phyloP scores from a whole-genome alignment of 2,329 filamentous ascomycete genomes.

The Alternaria dauci region DNA sequence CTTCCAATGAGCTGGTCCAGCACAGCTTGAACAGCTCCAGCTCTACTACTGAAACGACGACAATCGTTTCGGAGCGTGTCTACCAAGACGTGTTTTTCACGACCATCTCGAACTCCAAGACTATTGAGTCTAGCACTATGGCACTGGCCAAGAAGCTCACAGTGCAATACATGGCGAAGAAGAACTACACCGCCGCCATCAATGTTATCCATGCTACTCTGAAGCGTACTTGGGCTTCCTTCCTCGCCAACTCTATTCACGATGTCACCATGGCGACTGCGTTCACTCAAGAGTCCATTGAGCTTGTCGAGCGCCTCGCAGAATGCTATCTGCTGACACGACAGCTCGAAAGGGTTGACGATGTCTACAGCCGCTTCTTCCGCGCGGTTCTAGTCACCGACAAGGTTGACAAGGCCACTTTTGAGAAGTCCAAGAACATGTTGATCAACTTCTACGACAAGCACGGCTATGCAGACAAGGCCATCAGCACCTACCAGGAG shows the following conservation, averaged over 20 bases:
- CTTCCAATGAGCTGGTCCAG: constrained; percentile 55
- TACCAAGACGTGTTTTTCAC: constrained; percentile 57
- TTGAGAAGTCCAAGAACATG: constrained; percentile 47
- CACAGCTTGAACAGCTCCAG: constrained; percentile 41
- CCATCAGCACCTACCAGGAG: constrained; percentile 49
- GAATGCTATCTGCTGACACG: constrained; percentile 55
- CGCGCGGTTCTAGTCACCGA: constrained; percentile 46
- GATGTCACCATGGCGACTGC: constrained; percentile 56
- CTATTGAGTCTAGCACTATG: constrained; percentile 53
- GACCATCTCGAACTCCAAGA: constrained; percentile 50
- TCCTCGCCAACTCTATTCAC: constrained; percentile 56
- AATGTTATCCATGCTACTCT: constrained; percentile 57
- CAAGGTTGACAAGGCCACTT: constrained; percentile 39
- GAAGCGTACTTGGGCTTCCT: constrained; percentile 56
- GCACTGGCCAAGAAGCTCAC: constrained; percentile 53
- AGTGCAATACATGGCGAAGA: constrained; percentile 56
- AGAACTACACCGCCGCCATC: constrained; percentile 58
- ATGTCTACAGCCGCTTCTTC: constrained; percentile 52
- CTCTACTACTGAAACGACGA: constrained; percentile 49
- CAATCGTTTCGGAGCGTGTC: constrained; percentile 52
- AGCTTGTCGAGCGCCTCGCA: constrained; percentile 58
- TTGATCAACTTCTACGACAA: constrained; percentile 52
- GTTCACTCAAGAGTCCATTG: constrained; percentile 57
- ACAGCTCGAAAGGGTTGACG: constrained; percentile 50
- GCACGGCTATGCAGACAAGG: constrained; percentile 49